Percentiles rank a stretch among this genome's conserved stretches.
Evolutionary conservation across 164 flowering plant genomes (phyloP).

Genomic region (Chimonanthus praecox): DNA sequence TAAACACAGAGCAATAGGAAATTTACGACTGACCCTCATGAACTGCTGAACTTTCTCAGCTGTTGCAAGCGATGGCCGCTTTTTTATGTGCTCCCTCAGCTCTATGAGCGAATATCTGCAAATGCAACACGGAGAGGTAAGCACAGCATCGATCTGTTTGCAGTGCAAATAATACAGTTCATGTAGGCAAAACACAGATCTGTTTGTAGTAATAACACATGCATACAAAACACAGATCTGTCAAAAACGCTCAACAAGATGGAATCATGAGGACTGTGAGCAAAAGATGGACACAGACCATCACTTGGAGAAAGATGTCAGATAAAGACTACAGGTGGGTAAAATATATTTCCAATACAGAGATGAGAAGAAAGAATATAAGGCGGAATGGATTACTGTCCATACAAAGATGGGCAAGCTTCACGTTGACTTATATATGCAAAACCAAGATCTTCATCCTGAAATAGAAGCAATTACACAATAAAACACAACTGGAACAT

Average conservation of each 20-base stretch:
- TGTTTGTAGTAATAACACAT: neutral
- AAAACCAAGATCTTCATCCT: constrained; percentile 89
- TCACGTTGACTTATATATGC: constrained; percentile 93
- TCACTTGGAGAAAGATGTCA: neutral
- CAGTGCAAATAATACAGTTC: too few relatives aligned
- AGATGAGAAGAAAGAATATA: neutral
- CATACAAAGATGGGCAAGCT: constrained; percentile 94
- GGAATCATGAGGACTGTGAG: neutral
- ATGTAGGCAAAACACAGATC: neutral
- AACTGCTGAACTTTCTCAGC: constrained; percentile 95
- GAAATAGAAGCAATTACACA: constrained; percentile 17
- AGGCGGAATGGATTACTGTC: constrained; percentile 8
- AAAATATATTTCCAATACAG: neutral
- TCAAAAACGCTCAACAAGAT: neutral
- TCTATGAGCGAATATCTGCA: constrained; percentile 76
- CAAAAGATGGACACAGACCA: neutral
- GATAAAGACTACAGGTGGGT: neutral
- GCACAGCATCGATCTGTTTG: neutral
- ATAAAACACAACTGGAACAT: neutral
- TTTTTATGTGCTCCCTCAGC: constrained; percentile 95
- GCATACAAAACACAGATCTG: neutral
- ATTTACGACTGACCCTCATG: constrained; percentile 56
- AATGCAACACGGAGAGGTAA: constrained; percentile 4
- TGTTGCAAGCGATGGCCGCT: constrained; percentile 94
- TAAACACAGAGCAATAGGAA: neutral